Evolutionary conservation across 2,329 filamentous ascomycete genomes (phyloP).

Genomic region (Lecanicillium sp.): DNA sequence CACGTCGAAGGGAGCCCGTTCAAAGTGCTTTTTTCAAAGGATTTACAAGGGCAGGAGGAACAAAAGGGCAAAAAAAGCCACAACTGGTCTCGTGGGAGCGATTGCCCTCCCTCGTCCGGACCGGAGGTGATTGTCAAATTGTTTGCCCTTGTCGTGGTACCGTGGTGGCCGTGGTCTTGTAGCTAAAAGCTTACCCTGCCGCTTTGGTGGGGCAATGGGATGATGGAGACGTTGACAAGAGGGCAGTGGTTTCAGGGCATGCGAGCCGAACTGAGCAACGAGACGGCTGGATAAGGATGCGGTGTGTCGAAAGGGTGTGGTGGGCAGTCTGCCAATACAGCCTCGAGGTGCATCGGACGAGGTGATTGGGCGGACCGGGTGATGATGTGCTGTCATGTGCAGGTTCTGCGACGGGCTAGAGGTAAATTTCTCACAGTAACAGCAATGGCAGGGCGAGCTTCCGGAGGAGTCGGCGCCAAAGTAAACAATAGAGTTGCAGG

Average conservation of each 20-base stretch:
- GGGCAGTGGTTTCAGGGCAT: conserved; percentile 9
- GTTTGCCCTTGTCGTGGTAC: conserved; percentile 4
- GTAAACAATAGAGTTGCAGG: conserved; percentile 13
- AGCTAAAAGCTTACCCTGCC: conserved; percentile 3
- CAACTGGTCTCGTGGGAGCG: neutral
- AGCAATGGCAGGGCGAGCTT: neutral
- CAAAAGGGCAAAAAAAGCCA: conserved; percentile 6
- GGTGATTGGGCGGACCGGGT: conserved; percentile 5
- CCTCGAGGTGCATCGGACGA: neutral
- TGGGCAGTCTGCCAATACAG: neutral
- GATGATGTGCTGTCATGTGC: conserved; percentile 11
- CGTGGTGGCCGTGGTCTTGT: neutral
- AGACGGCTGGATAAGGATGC: conserved; percentile 7
- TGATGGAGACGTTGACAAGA: neutral
- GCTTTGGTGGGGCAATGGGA: conserved; percentile 9
- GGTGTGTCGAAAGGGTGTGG: neutral
- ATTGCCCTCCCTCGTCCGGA: conserved; percentile 3
- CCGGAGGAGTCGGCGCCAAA: conserved; percentile 13
- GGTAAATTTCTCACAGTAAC: neutral
- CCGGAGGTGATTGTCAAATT: conserved; percentile 1
- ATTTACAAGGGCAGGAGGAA: neutral
- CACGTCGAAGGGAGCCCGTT: no score
- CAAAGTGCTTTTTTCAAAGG: no score
- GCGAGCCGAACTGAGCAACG: no score
- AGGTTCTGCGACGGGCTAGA: conserved; percentile 4